These are phyloP conservation scores for Xerophyta viscosa DNA, from an alignment of 106 monocot genomes.

Conservation along the genomic window DNA sequence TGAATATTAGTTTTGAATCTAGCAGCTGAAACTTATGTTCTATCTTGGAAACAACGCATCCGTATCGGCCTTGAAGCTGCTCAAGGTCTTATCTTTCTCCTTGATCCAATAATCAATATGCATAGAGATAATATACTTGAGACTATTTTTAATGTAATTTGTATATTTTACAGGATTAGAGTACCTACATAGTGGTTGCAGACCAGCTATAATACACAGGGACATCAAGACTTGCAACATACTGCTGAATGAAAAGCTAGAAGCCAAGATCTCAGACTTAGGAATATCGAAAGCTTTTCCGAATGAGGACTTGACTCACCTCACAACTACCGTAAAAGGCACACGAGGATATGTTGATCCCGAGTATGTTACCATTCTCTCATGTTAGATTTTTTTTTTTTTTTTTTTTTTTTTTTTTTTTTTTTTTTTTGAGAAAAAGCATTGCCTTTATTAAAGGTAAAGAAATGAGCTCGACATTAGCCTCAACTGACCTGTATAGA, in stretches of 20 bases:
- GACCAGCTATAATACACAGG: neutral
- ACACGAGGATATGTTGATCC: slow-evolving; percentile 25
- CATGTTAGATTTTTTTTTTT: too few relatives aligned
- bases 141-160: neutral
- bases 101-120: neutral
- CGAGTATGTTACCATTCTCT: slow-evolving; percentile 10
- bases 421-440: neutral
- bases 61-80: neutral
- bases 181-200: slow-evolving; percentile 1
- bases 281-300: slow-evolving; percentile 1
- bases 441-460: too few relatives aligned
- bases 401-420: too few relatives aligned
- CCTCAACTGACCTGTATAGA: too few relatives aligned
- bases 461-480: too few relatives aligned
- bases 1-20: too few relatives aligned
- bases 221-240: slow-evolving; percentile 4
- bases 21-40: too few relatives aligned
- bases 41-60: neutral
- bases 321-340: slow-evolving; percentile 14
- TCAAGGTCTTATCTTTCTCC: slow-evolving; percentile 1
- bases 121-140: too few relatives aligned
- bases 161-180: neutral
- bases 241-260: neutral
- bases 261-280: neutral
- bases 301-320: neutral